Conservation (phyloP, 306 rosid genomes). For the Sicyos baderoa region DNA sequence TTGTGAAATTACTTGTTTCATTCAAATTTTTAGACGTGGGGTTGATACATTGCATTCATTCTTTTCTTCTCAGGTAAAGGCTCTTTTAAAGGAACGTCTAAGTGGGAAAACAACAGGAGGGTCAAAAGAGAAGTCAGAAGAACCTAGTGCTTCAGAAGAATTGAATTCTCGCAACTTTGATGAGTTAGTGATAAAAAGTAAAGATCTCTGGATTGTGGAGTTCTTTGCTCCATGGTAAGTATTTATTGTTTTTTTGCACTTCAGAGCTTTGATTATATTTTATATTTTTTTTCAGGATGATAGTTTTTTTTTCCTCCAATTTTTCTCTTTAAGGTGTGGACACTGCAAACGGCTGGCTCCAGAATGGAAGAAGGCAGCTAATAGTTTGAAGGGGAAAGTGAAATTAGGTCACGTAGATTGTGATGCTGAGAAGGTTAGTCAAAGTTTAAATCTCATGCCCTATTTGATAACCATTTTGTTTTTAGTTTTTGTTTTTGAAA, state of each 20-base stretch:
- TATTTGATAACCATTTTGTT: too few relatives aligned
- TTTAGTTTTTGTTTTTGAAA: too few relatives aligned
- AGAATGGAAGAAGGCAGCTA: constrained; percentile 88
- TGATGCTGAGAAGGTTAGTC: constrained; percentile 80
- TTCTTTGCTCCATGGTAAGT: constrained; percentile 96
- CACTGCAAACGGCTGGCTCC: constrained; percentile 95
- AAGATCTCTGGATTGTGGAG: constrained; percentile 96
- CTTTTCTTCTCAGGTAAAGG: constrained; percentile 51
- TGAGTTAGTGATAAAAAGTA: constrained; percentile 76
- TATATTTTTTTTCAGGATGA: not conserved
- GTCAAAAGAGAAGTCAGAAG: constrained; percentile 66
- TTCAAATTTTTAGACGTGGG: not conserved
- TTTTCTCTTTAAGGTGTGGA: constrained; percentile 69
- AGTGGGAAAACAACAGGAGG: constrained; percentile 80
- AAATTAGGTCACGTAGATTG: constrained; percentile 95
- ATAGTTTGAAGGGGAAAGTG: constrained; percentile 76
- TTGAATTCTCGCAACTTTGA: constrained; percentile 72
- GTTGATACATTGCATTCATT: constrained; percentile 23
- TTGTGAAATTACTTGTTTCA: constrained; percentile 6
- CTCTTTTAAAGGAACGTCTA: constrained; percentile 76
- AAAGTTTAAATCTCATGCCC: not conserved
- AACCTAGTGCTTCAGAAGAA: constrained; percentile 68
- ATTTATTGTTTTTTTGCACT: not conserved
- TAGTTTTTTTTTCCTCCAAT: constrained; percentile 1
- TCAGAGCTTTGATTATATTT: not conserved